Percentiles rank a stretch among this genome's conserved stretches.
phyloP scores from a whole-genome alignment of 2,329 filamentous ascomycete genomes.

The Verticillium tricorpus region DNA sequence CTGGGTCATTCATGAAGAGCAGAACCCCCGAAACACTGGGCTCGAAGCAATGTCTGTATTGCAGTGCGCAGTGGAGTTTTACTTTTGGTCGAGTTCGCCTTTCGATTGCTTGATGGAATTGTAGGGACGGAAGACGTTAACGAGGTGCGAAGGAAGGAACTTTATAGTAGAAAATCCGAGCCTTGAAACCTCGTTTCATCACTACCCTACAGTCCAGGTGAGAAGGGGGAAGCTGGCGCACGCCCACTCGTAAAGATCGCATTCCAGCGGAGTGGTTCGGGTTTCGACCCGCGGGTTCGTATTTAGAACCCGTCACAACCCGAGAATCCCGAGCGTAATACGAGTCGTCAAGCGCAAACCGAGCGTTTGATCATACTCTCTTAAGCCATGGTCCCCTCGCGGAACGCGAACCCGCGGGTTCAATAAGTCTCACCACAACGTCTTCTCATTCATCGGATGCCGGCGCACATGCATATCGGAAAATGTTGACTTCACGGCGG shows the following conservation, averaged over 20 bases:
- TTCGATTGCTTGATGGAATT: no score
- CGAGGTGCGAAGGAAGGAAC: no score
- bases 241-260: not conserved
- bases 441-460: conserved; percentile 5
- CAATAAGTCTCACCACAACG: not conserved
- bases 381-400: not conserved
- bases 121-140: no score
- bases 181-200: no score
- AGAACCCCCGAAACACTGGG: no score
- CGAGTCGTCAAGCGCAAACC: not conserved
- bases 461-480: conserved; percentile 10
- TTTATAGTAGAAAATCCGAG: no score
- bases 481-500: not conserved
- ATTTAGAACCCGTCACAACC: not conserved
- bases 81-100: no score
- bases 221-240: no score
- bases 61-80: no score
- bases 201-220: no score
- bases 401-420: conserved; percentile 7
- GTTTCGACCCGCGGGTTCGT: not conserved
- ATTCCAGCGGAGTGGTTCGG: not conserved
- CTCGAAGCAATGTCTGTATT: no score
- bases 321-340: not conserved
- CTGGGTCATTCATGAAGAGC: no score
- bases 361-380: not conserved